These are phyloP conservation scores for Vitis hybrid DNA, from an alignment of 177 flowering plant species.

Conservation along the genomic window DNA sequence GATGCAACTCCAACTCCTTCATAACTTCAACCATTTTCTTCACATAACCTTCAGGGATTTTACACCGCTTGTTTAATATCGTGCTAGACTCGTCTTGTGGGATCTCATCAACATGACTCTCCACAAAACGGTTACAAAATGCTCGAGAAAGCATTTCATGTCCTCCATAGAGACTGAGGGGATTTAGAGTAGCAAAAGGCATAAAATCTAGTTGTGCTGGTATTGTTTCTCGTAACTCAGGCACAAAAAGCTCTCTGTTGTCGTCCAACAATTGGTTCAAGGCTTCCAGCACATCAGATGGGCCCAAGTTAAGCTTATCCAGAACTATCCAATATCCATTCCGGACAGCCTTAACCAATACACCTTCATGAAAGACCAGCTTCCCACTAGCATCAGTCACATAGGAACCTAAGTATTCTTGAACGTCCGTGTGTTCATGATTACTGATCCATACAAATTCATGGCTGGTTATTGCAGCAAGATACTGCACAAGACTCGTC, in stretches of 20 bases:
- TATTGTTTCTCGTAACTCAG: constrained; percentile 73
- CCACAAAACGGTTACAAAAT: constrained; percentile 94
- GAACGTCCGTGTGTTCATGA: constrained; percentile 96
- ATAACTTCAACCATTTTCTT: constrained; percentile 83
- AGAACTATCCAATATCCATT: constrained; percentile 89
- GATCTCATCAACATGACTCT: constrained; percentile 93
- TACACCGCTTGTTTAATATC: constrained; percentile 64
- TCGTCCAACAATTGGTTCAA: constrained; percentile 89
- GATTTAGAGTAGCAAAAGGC: constrained; percentile 99
- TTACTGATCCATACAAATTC: constrained; percentile 94
- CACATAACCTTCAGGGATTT: constrained; percentile 71
- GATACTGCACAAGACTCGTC: constrained; percentile 92
- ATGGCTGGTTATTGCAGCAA: constrained; percentile 78
- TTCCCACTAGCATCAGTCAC: constrained; percentile 76
- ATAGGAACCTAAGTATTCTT: constrained; percentile 92
- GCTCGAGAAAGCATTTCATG: constrained; percentile 97
- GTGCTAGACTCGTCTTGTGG: constrained; percentile 72
- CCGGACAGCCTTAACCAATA: constrained; percentile 84
- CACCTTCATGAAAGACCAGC: constrained; percentile 91
- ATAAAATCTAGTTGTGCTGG: constrained; percentile 89
- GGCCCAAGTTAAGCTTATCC: constrained; percentile 96
- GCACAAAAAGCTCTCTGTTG: constrained; percentile 91
- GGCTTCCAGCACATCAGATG: constrained; percentile 98
- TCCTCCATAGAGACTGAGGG: constrained; percentile 93
- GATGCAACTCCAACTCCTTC: constrained; percentile 88